Base-by-base conservation (phyloP, 2,329 filamentous ascomycete species). In the Periglandula ipomoeae region DNA sequence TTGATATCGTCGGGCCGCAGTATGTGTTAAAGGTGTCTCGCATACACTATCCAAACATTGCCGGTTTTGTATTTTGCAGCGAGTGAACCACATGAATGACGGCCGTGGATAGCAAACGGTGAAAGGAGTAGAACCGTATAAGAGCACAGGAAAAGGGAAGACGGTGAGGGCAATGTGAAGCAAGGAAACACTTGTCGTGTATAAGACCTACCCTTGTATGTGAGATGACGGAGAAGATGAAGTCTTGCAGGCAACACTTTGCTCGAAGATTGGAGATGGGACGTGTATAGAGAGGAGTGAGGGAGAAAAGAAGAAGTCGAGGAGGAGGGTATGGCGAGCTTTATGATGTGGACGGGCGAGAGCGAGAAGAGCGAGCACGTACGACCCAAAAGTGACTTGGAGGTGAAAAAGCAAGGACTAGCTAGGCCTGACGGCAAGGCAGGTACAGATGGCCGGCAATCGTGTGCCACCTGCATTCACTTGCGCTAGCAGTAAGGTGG, bases 341-440 rank as follows among this genome's bases (percentile, higher is more conserved):
- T 47, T 49, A 46, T 48, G 46, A 49, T 49, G 46, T 38, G 43
- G 42, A 43, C 32, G 38, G 24, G 30, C 24, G 9, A n/a, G 13
- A 35, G 27, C 3, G 27, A n/a, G 26, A 20, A 22, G 17, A 32
- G 23, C 34, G 34, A 39, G 24, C 34, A 30, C n/a, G 44, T 19
- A 46, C 8, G n/a, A 37, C 22, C 20, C 9, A 34, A 17, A 44
- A 44, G 32, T 37, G 34, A 30, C 19, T 34, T 11, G 20, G 32
- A 17, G n/a, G 49, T 50, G 49, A 40, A 47, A 45, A 48, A 44
- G 43, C 43, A 48, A 48, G 35, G n/a, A 51, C 45, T 44, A 40
- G 37, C 5, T 24, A 24, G 20, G 9, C 34, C 34, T n/a, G 22
- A 32, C 26, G 44, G 38, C 37, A 24, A 38, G 50, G 47, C 42